Conservation (phyloP, 2,329 filamentous ascomycete genomes). For the Trichoderma koningiopsis region DNA sequence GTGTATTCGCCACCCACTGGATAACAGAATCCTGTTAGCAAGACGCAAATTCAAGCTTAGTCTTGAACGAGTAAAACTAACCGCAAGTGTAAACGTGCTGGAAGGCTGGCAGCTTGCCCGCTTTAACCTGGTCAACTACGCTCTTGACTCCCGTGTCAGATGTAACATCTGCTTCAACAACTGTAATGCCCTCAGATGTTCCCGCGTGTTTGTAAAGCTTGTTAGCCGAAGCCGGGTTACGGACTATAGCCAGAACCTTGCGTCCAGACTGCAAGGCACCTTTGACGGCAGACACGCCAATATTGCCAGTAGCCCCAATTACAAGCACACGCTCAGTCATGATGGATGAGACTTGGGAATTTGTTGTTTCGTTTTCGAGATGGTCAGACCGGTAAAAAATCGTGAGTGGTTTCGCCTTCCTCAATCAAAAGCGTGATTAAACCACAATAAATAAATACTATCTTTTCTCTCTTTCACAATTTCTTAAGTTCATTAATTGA, state of each 20-base stretch:
- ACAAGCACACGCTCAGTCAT: not conserved
- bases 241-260: not conserved
- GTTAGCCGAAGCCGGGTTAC: not conserved
- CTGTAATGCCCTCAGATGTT: not conserved
- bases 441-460: not conserved
- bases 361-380: not conserved
- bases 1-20: not conserved
- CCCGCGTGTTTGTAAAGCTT: slow-evolving; percentile 3
- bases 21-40: not conserved
- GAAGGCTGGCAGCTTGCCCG: not conserved
- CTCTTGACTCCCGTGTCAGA: slow-evolving; percentile 4
- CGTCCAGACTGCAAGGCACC: not conserved
- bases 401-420: not conserved
- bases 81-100: slow-evolving; percentile 9
- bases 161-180: not conserved
- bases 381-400: not conserved
- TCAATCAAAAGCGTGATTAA: not conserved
- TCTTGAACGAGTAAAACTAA: not conserved
- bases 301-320: slow-evolving; percentile 1
- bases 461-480: not conserved
- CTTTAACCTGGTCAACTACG: slow-evolving; percentile 13
- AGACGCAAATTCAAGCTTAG: not conserved
- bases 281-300: slow-evolving; percentile 2
- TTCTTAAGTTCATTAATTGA: not conserved
- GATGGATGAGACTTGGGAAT: not conserved